Evolutionary conservation across 257 asterid genomes (phyloP), one percentile per base, ranked within the genome.

Genomic region (Ballota nigra): DNA sequence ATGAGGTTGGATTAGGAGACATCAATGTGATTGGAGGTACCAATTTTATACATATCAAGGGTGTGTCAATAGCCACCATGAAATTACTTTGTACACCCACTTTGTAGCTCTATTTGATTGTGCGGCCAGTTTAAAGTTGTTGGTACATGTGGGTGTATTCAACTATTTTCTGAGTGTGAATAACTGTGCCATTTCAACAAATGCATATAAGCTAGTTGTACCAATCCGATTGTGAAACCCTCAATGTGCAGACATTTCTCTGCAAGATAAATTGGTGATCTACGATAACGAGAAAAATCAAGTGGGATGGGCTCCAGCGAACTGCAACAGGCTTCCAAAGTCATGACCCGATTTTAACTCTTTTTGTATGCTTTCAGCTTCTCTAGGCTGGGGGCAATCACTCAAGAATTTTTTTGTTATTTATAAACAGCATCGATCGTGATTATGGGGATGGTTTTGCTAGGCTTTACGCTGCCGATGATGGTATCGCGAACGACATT

Each of bases 181-280:
- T 2, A 4, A 36, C 43, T 8, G 3, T 41, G 49, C 12, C 16
- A n/a, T 12, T 38, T 38, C 45, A 8, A 2, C 43, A 36, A 36
- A 36, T 7, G 49, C 49, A 41, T 11, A 41, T 11, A 36, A 6
- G 4, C 53, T 18, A 9, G 3, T 23, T 0, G 11, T 36, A 22
- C 20, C 63, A 28, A 68, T 75, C 75, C 81, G 72, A 78, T 34
- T 56, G 29, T 58, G n/a, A 8, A 69, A 60, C 65, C 6, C 41
- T 75, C 4, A 4, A 23, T 74, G 12, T 77, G 68, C 84, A 95
- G 98, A 95, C 81, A 79, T 88, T 18, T 95, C 92, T n/a, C 68
- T 95, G 65, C 88, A 78, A 76, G 95, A 95, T 72, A 95, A 92
- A 82, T 78, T 95, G 69, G 96, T 95, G 87, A 82, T 95, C 55